Evolutionary conservation across 768 basidiomycete genomes (phyloP).

Genomic region (Trametes punicea): DNA sequence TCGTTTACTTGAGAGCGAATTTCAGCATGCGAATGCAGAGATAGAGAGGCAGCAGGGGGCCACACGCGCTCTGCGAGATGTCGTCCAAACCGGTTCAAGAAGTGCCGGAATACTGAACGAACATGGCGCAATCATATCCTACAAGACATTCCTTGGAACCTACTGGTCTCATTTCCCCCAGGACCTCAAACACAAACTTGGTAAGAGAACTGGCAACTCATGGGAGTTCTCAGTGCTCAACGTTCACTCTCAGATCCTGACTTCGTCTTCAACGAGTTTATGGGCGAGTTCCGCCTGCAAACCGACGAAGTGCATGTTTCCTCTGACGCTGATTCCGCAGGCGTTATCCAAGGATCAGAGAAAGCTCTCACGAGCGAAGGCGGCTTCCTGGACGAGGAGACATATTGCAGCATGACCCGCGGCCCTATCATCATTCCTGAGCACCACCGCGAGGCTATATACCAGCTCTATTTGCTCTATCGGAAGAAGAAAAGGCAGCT

Average conservation of each 20-base stretch:
- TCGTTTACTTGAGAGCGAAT: slow-evolving; percentile 47
- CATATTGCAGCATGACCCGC: slow-evolving; percentile 48
- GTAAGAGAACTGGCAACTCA: no score
- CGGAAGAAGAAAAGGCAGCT: slow-evolving; percentile 42
- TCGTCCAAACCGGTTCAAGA: no score
- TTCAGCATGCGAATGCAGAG: slow-evolving; percentile 10
- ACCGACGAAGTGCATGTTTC: background rate
- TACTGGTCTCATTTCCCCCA: slow-evolving; percentile 65
- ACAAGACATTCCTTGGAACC: slow-evolving; percentile 41
- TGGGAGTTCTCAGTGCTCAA: no score
- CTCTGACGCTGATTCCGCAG: background rate
- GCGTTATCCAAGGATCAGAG: slow-evolving; percentile 68
- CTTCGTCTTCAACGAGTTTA: slow-evolving; percentile 61
- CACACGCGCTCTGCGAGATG: background rate
- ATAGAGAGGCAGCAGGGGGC: background rate
- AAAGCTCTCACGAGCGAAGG: slow-evolving; percentile 35
- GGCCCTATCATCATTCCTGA: slow-evolving; percentile 56
- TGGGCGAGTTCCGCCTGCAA: slow-evolving; percentile 43
- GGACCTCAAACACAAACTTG: no score
- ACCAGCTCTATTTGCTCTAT: slow-evolving; percentile 54
- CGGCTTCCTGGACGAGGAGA: slow-evolving; percentile 41
- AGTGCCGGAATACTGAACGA: no score
- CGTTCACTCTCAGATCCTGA: no score
- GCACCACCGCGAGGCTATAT: slow-evolving; percentile 44
- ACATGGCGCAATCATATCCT: slow-evolving; percentile 39